Evolutionary conservation across 2,329 filamentous ascomycete species (phyloP).

Genomic region (Alternaria ventricosa): DNA sequence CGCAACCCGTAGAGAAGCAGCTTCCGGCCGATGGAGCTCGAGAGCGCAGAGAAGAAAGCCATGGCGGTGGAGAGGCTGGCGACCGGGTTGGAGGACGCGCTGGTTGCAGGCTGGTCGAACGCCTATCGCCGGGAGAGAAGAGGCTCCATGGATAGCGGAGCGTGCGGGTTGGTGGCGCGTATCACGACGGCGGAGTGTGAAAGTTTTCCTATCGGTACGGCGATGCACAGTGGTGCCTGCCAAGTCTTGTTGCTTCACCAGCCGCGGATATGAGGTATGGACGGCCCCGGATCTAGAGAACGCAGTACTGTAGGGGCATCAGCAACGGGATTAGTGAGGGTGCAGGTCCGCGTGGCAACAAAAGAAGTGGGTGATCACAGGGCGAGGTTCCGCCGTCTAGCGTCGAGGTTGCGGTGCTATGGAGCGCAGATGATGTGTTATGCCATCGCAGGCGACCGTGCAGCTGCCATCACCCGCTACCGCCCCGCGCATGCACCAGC

Average conservation of each 20-base stretch:
- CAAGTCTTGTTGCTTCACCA: slow-evolving; percentile 1
- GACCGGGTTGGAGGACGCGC: slow-evolving; percentile 10
- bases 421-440: slow-evolving; percentile 38
- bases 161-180: slow-evolving; percentile 9
- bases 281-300: neutral
- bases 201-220: neutral
- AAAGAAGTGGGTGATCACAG: slow-evolving; percentile 7
- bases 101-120: slow-evolving; percentile 30
- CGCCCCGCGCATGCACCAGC: slow-evolving; percentile 20
- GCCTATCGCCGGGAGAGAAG: slow-evolving; percentile 36
- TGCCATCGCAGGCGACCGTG: slow-evolving; percentile 26
- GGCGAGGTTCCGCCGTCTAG: slow-evolving; percentile 15
- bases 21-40: slow-evolving; percentile 83
- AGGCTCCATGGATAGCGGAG: slow-evolving; percentile 36
- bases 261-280: neutral
- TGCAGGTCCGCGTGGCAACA: neutral
- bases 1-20: slow-evolving; percentile 86
- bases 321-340: slow-evolving; percentile 4
- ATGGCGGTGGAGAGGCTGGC: slow-evolving; percentile 54
- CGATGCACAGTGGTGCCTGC: slow-evolving; percentile 14
- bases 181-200: slow-evolving; percentile 4
- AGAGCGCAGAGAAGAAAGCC: slow-evolving; percentile 69
- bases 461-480: slow-evolving; percentile 11
- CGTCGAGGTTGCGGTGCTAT: slow-evolving; percentile 22
- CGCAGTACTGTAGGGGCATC: slow-evolving; percentile 4